These are phyloP conservation scores for Auriscalpium vulgare DNA, from an alignment of 768 basidiomycete genomes.

Conservation along the genomic window DNA sequence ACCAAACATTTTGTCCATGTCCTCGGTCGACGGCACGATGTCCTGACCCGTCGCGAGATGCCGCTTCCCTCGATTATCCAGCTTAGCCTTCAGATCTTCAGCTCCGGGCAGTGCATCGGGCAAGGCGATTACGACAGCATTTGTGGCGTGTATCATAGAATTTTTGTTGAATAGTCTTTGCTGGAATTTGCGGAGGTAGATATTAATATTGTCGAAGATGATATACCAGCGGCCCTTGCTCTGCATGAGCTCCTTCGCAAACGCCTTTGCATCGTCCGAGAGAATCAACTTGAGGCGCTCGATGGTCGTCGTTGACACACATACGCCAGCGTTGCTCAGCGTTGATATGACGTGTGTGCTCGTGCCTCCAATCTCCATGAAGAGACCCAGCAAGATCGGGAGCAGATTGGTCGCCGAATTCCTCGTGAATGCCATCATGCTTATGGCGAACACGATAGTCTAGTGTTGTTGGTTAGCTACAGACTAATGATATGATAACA, in stretches of 20 bases:
- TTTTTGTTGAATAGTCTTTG: neutral
- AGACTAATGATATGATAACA: neutral
- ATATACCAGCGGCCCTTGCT: neutral
- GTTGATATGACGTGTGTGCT: neutral
- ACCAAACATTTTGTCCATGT: neutral
- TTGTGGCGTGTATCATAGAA: neutral
- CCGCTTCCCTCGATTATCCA: neutral
- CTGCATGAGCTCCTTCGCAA: neutral
- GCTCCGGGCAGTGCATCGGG: neutral
- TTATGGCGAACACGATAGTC: neutral
- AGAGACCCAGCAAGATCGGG: neutral
- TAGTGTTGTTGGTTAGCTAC: neutral
- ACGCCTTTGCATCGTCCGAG: neutral
- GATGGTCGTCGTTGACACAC: neutral
- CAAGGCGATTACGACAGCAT: neutral
- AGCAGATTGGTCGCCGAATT: neutral
- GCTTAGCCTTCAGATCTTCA: neutral
- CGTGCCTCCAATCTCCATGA: neutral
- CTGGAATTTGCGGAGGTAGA: neutral
- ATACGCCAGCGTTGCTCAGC: neutral
- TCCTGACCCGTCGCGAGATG: neutral
- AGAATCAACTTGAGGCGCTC: neutral
- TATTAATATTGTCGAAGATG: neutral
- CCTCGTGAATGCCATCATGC: neutral
- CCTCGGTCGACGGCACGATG: neutral